Conservation (phyloP, 192 early-diverging fungal species). For the Oehlia diaphana region DNA sequence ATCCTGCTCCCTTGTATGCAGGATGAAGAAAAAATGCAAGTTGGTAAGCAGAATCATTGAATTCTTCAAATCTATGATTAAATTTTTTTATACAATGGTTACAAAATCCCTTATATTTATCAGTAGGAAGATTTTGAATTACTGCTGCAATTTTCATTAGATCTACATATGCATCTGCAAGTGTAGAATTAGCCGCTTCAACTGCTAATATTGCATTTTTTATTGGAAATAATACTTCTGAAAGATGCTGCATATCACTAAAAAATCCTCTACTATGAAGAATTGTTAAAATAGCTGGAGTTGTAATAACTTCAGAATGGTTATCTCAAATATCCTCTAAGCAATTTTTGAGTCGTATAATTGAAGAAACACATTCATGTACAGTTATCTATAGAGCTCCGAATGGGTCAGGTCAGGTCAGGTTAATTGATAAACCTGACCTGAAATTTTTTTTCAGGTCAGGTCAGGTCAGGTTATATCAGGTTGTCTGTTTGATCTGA, state of each 20-base stretch:
- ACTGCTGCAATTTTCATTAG: not conserved
- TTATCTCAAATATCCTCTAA: not conserved
- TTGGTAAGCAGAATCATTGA: not conserved
- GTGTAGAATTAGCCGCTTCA: not conserved
- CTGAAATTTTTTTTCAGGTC: too few relatives aligned
- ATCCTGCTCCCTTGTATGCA: not conserved
- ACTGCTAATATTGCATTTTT: not conserved
- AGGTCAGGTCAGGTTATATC: too few relatives aligned
- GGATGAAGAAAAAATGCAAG: not conserved
- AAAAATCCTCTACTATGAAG: not conserved
- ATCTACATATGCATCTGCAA: not conserved
- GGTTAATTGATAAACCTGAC: too few relatives aligned
- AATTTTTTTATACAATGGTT: conserved; percentile 1
- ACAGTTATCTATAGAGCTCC: too few relatives aligned
- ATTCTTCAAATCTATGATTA: not conserved
- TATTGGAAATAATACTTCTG: too few relatives aligned
- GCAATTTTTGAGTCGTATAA: not conserved
- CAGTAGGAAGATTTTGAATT: not conserved
- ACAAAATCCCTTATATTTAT: conserved; percentile 1
- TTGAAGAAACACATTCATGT: not conserved
- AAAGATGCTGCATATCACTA: not conserved
- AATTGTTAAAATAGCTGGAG: not conserved
- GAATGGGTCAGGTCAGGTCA: too few relatives aligned
- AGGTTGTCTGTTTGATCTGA: too few relatives aligned
- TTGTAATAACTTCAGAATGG: conserved; percentile 1